phyloP scores from a whole-genome alignment of 2,329 filamentous ascomycete genomes.

The Diaporthe sp. region DNA sequence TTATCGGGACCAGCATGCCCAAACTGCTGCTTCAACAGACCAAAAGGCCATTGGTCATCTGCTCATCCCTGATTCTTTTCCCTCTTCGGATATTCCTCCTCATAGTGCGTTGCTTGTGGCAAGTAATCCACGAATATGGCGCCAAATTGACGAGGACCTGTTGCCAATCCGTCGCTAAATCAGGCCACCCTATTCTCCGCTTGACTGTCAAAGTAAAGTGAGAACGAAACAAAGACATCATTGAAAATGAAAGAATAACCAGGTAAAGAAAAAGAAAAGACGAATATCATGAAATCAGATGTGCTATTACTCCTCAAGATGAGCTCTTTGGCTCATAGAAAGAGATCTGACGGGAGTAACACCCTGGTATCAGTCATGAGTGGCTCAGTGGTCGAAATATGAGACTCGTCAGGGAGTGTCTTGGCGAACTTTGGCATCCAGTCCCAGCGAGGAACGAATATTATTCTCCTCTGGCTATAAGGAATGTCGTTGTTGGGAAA shows the following conservation, averaged over 20 bases:
- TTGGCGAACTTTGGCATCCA: constrained; percentile 8
- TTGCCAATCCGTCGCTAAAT: not conserved
- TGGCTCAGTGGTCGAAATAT: not conserved
- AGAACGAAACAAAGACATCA: not conserved
- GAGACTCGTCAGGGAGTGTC: not conserved
- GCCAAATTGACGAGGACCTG: not conserved
- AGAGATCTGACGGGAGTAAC: not conserved
- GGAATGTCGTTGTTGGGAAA: constrained; percentile 1
- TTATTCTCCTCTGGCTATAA: constrained; percentile 15
- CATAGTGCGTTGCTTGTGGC: not conserved
- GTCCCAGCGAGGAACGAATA: constrained; percentile 26
- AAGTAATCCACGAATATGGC: not conserved
- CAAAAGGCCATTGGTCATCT: not conserved
- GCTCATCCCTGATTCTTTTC: not conserved
- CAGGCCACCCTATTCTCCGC: not conserved
- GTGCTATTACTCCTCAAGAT: not conserved
- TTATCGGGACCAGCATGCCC: not conserved
- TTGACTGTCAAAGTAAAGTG: not conserved
- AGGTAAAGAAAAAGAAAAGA: not conserved
- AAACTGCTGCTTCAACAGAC: not conserved
- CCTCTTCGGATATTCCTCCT: not conserved
- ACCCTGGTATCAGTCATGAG: not conserved
- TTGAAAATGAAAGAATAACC: not conserved
- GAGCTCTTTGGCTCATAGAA: not conserved
- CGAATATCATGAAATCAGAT: not conserved